Evolutionary conservation across 768 basidiomycete species (phyloP).

Genomic region (Lactarius sanguifluus): DNA sequence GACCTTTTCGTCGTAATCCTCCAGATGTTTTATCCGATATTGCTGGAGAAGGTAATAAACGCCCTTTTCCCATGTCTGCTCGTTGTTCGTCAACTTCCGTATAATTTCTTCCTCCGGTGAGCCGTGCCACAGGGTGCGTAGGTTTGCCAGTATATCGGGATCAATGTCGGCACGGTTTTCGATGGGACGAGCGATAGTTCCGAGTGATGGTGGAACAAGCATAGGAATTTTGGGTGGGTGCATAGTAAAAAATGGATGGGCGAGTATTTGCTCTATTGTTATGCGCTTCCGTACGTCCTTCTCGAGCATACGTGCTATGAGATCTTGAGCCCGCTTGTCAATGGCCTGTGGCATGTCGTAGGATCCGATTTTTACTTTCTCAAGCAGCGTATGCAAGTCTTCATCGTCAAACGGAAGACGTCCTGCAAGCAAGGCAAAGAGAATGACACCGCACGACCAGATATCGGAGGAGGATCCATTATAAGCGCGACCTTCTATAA

Average conservation of each 20-base stretch:
- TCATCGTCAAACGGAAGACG: conserved; percentile 93
- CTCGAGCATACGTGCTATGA: conserved; percentile 79
- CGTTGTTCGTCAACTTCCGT: conserved; percentile 58
- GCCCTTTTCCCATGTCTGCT: conserved; percentile 92
- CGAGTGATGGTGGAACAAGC: conserved; percentile 56
- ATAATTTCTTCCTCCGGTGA: conserved; percentile 72
- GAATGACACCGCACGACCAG: conserved; percentile 95
- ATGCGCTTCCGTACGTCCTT: conserved; percentile 74
- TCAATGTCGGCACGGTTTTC: conserved; percentile 68
- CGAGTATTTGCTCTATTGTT: conserved; percentile 75
- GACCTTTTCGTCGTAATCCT: conserved; percentile 61
- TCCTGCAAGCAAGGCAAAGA: conserved; percentile 85
- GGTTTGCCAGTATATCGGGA: conserved; percentile 83
- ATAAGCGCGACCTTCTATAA: conserved; percentile 80
- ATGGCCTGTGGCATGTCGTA: conserved; percentile 76
- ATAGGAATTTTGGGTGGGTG: conserved; percentile 46
- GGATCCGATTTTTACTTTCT: conserved; percentile 72
- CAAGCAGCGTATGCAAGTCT: conserved; percentile 70
- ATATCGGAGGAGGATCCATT: conserved; percentile 88
- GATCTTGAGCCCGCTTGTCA: conserved; percentile 66
- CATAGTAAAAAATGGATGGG: conserved; percentile 75
- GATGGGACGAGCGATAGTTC: conserved; percentile 69
- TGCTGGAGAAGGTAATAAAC: conserved; percentile 89
- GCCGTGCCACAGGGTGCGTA: conserved; percentile 90
- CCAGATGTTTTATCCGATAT: conserved; percentile 74